Evolutionary conservation across 106 monocot species (phyloP).

Genomic region (Cymbidium sinense): DNA sequence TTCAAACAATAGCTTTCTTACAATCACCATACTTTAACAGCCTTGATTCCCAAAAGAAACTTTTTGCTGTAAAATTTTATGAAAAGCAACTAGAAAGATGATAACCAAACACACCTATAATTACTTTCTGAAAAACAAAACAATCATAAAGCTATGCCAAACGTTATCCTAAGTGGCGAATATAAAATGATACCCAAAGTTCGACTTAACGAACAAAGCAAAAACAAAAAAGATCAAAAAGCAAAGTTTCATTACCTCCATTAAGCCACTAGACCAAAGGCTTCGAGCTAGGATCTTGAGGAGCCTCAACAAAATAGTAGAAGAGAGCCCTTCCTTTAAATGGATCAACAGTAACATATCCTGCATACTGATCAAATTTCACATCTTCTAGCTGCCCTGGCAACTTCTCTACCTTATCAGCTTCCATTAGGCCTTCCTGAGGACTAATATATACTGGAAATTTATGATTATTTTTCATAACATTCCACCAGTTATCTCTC

Average conservation of each 20-base stretch:
- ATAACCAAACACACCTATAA: no score
- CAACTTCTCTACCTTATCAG: conserved; percentile 25
- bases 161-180: no score
- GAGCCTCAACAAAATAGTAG: conserved; percentile 51
- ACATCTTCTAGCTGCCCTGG: conserved; percentile 27
- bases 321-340: conserved; percentile 36
- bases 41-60: no score
- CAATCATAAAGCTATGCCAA: no score
- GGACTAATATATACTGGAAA: not conserved
- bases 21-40: no score
- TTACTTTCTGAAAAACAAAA: no score
- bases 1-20: no score
- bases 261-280: conserved; percentile 58
- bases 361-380: conserved; percentile 36
- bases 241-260: conserved; percentile 25
- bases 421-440: conserved; percentile 27
- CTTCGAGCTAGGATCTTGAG: conserved; percentile 13
- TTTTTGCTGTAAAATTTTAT: no score
- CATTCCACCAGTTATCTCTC: not conserved
- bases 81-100: no score
- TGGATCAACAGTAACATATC: conserved; percentile 42
- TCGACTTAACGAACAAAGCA: no score
- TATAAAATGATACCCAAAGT: no score
- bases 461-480: not conserved
- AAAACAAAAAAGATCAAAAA: no score